Percentiles rank a stretch among this genome's conserved stretches.
Conservation (phyloP, 129 eudicot species). For the Flaveria brownii region DNA sequence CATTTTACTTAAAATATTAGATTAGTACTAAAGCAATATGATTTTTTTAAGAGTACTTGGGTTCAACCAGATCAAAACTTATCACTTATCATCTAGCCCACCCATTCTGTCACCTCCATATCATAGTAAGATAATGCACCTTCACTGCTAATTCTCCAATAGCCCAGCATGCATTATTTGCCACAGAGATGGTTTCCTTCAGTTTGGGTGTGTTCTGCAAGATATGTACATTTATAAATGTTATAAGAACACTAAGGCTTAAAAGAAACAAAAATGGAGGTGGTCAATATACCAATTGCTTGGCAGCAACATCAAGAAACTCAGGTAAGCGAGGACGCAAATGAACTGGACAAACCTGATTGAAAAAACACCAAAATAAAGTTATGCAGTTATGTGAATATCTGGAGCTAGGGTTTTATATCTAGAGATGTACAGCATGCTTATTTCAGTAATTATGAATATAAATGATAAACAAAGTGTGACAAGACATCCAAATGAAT, state of each 20-base stretch:
- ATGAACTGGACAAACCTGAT: conserved; percentile 89
- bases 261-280: background rate
- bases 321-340: conserved; percentile 74
- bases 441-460: conserved; percentile 13
- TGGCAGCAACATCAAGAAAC: conserved; percentile 79
- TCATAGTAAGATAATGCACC: conserved; percentile 39
- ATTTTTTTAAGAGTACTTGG: background rate
- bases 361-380: conserved; percentile 18
- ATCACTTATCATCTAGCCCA: background rate
- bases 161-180: conserved; percentile 99
- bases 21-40: background rate
- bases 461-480: background rate
- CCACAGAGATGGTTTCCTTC: conserved; percentile 83
- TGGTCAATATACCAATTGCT: conserved; percentile 70
- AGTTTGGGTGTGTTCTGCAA: conserved; percentile 75
- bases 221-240: conserved; percentile 4
- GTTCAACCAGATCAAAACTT: background rate
- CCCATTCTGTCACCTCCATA: background rate
- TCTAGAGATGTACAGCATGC: background rate
- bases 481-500: background rate
- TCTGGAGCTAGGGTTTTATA: background rate
- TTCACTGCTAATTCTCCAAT: conserved; percentile 96
- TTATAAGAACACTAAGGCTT: background rate
- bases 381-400: conserved; percentile 11
- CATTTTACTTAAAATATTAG: no score